Percentiles rank a stretch among this genome's conserved stretches.
These are phyloP conservation scores for Hura crepitans DNA, from an alignment of 441 rosid genomes.

Conservation along the genomic window DNA sequence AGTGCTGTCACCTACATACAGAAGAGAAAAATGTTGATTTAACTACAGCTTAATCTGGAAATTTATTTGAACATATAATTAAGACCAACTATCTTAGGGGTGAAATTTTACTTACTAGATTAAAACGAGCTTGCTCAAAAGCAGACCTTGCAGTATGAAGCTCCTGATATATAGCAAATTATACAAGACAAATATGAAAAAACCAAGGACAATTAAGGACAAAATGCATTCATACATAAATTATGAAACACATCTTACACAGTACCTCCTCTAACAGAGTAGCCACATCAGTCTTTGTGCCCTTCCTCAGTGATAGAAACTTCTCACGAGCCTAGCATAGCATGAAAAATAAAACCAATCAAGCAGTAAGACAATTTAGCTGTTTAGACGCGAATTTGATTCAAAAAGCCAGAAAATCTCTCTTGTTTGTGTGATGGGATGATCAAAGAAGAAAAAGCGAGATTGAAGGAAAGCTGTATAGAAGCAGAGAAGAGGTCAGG, in stretches of 20 bases:
- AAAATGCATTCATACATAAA: too few species aligned
- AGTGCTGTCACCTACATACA: conserved; percentile 64
- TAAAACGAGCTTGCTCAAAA: conserved; percentile 85
- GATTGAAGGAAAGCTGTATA: too few species aligned
- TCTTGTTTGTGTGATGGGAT: too few species aligned
- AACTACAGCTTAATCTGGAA: too few species aligned
- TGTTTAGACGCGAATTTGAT: background rate
- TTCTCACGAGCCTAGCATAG: conserved; percentile 78
- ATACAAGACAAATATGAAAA: too few species aligned
- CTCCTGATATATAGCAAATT: conserved; percentile 74
- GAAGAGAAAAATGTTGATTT: conserved; percentile 13
- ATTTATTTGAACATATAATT: too few species aligned
- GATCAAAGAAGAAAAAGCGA: too few species aligned
- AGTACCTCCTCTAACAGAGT: conserved; percentile 79
- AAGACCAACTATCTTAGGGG: too few species aligned
- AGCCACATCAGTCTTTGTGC: conserved; percentile 74
- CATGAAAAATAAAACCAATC: conserved; percentile 1
- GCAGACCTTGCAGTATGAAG: conserved; percentile 61
- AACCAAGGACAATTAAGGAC: too few species aligned
- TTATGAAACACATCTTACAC: too few species aligned
- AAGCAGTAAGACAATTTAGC: conserved; percentile 1
- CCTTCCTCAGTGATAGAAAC: conserved; percentile 75
- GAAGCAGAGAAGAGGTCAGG: too few species aligned
- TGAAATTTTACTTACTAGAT: conserved; percentile 48
- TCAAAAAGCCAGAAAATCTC: too few species aligned